These are phyloP conservation scores for Chaetomium tenue DNA, from an alignment of 495 filamentous ascomycete species.

Conservation along the genomic window DNA sequence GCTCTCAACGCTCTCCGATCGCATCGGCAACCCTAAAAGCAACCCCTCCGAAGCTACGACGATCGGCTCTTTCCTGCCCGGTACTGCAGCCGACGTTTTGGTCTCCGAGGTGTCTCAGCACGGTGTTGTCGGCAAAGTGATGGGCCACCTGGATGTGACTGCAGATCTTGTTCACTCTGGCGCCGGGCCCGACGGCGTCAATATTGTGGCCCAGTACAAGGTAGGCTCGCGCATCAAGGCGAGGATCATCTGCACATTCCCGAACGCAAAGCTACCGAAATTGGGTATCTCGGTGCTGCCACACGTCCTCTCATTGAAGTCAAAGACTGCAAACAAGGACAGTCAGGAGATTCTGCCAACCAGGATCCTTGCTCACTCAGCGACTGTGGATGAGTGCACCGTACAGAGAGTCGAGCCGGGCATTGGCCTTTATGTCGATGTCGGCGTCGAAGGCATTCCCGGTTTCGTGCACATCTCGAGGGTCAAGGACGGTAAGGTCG, in stretches of 20 bases:
- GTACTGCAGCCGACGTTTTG: slow-evolving; percentile 81
- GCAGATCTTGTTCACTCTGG: slow-evolving; percentile 88
- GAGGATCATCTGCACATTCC: slow-evolving; percentile 82
- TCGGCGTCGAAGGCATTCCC: slow-evolving; percentile 67
- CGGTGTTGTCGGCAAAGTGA: slow-evolving; percentile 72
- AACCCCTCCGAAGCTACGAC: slow-evolving; percentile 74
- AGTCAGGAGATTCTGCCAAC: slow-evolving; percentile 41
- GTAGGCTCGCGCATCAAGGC: slow-evolving; percentile 80
- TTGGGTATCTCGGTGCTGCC: slow-evolving; percentile 82
- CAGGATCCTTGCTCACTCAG: slow-evolving; percentile 65
- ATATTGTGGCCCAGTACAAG: slow-evolving; percentile 71
- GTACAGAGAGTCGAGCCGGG: slow-evolving; percentile 73
- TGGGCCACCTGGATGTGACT: slow-evolving; percentile 86
- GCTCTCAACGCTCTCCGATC: slow-evolving; percentile 70
- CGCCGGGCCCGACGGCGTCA: slow-evolving; percentile 58
- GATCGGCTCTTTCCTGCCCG: slow-evolving; percentile 85
- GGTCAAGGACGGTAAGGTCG: slow-evolving; percentile 81
- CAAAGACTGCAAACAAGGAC: slow-evolving; percentile 41
- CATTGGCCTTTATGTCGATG: slow-evolving; percentile 75
- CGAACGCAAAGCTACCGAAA: slow-evolving; percentile 72
- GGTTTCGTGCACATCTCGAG: slow-evolving; percentile 94
- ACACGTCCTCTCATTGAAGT: slow-evolving; percentile 68
- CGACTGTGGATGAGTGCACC: slow-evolving; percentile 70
- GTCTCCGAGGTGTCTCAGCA: slow-evolving; percentile 66
- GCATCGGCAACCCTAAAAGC: slow-evolving; percentile 65